Base-by-base conservation (phyloP, 2,329 filamentous ascomycete species). In the Cryphonectria japonica region DNA sequence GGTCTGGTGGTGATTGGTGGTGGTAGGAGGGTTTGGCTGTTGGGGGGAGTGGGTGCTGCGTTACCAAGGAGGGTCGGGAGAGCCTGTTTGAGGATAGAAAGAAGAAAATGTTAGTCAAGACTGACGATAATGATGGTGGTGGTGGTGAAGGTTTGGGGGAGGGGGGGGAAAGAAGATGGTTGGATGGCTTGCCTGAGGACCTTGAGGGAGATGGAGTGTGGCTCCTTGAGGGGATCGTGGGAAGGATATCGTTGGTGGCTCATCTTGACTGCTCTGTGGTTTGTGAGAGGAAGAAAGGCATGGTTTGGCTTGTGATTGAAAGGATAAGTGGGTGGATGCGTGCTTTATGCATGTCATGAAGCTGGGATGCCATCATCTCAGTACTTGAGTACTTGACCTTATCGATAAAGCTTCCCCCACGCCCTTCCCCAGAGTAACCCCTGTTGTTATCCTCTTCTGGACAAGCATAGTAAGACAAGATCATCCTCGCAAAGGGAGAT, bases 161-260 rank as follows among this genome's bases (percentile, higher is more conserved):
- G n/a, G 6, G 4, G 54, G 29, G 63, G 29, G 19, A 54, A 64
- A 29, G 32, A 64, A 19, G 66, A 60, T 26, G 29, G 59, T 41
- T n/a, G 72, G 59, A 39, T n/a, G 72, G 71, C 79, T 74, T 83
- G 91, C 91, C 91, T 84, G 52, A 93, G 83, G 66, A 93, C 93
- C 84, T 95, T 95, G 68, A 95, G 83, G 67, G 92, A 94, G 62
- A 95, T 88, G 29, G 91, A 89, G 81, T 95, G 92, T 52, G 92
- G 92, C 81, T 95, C 93, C 80, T 93, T 93, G 72, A 86, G 80
- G 2, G 84, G 82, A 72, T 89, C 87, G 70, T 87, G 84, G 19
- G 87, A 87, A 9, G 86, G 83, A 75, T 87, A 88, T 75, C 86
- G 80, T 78, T 89, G 87, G 76, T 89, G 87, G 79, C 85, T 88